Conservation (phyloP, 345 rosid species). For the Raphanus raphanistrum region DNA sequence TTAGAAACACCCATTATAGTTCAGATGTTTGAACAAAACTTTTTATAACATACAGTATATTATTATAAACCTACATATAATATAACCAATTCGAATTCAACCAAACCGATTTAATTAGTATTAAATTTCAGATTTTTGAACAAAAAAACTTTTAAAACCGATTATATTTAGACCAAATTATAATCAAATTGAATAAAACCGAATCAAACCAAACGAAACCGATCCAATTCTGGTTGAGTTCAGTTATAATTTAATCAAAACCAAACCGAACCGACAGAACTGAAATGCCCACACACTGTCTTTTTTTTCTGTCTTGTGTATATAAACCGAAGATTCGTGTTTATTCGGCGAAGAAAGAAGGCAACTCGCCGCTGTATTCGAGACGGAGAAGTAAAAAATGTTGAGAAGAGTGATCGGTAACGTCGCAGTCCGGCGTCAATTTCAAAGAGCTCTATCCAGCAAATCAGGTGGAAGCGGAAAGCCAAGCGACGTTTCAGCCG, state of each 20-base stretch:
- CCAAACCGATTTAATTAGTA: no score
- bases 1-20: not conserved
- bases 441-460: slow-evolving; percentile 37
- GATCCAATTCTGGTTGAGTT: not conserved
- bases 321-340: not conserved
- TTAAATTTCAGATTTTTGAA: no score
- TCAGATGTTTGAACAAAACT: not conserved
- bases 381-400: slow-evolving; percentile 27
- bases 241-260: not conserved
- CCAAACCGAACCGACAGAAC: not conserved
- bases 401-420: slow-evolving; percentile 49
- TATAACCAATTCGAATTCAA: no score
- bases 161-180: no score
- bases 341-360: not conserved
- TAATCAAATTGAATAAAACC: not conserved
- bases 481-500: slow-evolving; percentile 44
- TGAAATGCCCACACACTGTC: not conserved
- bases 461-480: slow-evolving; percentile 24
- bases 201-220: not conserved
- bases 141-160: no score
- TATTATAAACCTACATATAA: no score
- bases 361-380: slow-evolving; percentile 20
- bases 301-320: not conserved
- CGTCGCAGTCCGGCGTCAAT: slow-evolving; percentile 38
- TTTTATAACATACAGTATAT: no score